Percentiles rank a stretch among this genome's conserved stretches.
phyloP scores from a whole-genome alignment of 1,139 yeast species.

The Protomyces pachydermus region DNA sequence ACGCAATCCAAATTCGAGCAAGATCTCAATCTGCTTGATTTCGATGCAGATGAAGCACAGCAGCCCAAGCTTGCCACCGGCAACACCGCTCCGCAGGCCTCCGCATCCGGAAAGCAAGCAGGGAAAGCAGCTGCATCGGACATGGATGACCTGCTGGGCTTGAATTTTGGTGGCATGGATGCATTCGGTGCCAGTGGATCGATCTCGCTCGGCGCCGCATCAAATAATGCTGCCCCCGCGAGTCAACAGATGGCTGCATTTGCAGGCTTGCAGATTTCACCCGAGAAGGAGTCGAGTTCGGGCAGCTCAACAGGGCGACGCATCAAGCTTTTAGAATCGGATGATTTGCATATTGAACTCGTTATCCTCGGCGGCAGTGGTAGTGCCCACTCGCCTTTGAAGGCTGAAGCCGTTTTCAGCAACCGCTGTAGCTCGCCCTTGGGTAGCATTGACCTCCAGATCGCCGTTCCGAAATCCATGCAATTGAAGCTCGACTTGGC shows the following conservation, averaged over 20 bases:
- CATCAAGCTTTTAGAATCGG: not conserved
- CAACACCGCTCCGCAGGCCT: conserved; percentile 2
- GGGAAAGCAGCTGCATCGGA: conserved; percentile 7
- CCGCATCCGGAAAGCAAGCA: not conserved
- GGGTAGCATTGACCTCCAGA: conserved; percentile 56
- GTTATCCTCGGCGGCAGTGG: conserved; percentile 5
- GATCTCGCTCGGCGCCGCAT: conserved; percentile 17
- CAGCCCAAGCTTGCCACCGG: not conserved
- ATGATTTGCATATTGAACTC: conserved; percentile 1
- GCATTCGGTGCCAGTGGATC: conserved; percentile 16
- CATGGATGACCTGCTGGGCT: conserved; percentile 24
- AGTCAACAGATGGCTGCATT: conserved; percentile 15
- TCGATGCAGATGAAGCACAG: conserved; percentile 11
- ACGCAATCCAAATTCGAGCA: conserved; percentile 21
- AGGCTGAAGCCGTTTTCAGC: conserved; percentile 38
- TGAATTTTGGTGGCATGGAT: conserved; percentile 21
- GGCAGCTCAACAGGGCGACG: not conserved
- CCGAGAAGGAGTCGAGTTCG: not conserved
- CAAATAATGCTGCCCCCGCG: not conserved
- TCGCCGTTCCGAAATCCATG: conserved; percentile 78
- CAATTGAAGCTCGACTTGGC: conserved; percentile 66
- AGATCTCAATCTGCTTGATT: conserved; percentile 24
- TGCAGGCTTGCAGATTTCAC: conserved; percentile 4
- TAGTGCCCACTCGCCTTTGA: conserved; percentile 19
- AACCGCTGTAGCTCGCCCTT: conserved; percentile 44